These are phyloP conservation scores for Leavenworthia alabamica DNA, from an alignment of 345 rosid genomes.

Conservation along the genomic window DNA sequence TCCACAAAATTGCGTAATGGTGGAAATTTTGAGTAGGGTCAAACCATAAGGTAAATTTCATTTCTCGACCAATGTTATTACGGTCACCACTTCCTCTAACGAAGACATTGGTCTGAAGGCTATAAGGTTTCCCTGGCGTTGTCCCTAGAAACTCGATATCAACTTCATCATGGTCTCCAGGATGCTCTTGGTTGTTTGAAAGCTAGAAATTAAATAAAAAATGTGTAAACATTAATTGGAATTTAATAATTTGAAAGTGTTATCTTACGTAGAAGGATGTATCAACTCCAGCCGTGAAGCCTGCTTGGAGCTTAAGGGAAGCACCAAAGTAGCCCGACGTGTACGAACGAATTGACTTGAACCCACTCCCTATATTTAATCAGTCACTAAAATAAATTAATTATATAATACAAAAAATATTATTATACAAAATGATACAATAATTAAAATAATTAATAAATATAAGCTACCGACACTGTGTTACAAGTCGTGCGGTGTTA, in stretches of 20 bases:
- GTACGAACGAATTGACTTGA: slow-evolving; percentile 61
- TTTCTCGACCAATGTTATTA: slow-evolving; percentile 67
- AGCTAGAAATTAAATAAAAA: slow-evolving; percentile 43
- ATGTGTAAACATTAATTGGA: neutral
- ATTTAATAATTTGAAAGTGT: neutral
- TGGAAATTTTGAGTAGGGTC: slow-evolving; percentile 84
- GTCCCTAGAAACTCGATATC: slow-evolving; percentile 93
- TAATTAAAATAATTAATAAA: neutral
- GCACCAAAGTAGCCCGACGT: slow-evolving; percentile 82
- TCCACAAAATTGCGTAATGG: slow-evolving; percentile 69
- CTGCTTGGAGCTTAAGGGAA: slow-evolving; percentile 73
- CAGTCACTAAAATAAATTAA: neutral
- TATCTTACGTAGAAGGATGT: slow-evolving; percentile 66
- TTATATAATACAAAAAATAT: neutral
- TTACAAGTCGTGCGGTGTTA: slow-evolving; percentile 2
- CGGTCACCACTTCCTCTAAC: slow-evolving; percentile 89
- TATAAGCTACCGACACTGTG: slow-evolving; percentile 10
- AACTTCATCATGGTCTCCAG: slow-evolving; percentile 80
- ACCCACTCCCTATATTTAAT: slow-evolving; percentile 73
- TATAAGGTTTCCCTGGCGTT: slow-evolving; percentile 59
- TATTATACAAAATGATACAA: neutral
- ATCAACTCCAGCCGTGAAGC: slow-evolving; percentile 90
- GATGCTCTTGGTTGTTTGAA: slow-evolving; percentile 75
- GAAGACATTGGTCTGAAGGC: slow-evolving; percentile 83
- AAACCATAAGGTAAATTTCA: slow-evolving; percentile 76